Percentiles rank a stretch among this genome's conserved stretches.
phyloP scores from a whole-genome alignment of 805 yeast species.

The Komagataella kurtzmanii region DNA sequence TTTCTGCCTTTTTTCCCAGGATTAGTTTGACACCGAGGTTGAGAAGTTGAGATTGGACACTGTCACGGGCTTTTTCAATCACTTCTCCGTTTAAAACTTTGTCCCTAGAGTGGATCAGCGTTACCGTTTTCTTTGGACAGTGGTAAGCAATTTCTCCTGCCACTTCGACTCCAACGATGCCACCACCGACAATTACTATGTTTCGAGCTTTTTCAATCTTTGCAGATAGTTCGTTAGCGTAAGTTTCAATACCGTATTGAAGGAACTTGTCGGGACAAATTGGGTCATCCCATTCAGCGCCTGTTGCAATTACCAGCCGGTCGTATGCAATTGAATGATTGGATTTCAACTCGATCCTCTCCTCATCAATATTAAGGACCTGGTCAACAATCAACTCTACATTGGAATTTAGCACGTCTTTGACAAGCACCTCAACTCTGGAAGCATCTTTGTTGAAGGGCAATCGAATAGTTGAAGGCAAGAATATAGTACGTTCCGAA shows the following conservation, averaged over 20 bases:
- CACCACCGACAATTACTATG: constrained; percentile 20
- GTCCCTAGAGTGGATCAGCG: constrained; percentile 11
- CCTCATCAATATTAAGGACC: constrained; percentile 8
- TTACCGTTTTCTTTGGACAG: constrained; percentile 11
- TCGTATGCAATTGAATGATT: constrained; percentile 9
- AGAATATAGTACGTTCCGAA: constrained; percentile 3
- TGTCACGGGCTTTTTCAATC: constrained; percentile 1
- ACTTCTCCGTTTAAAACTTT: constrained; percentile 4
- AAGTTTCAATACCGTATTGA: background rate
- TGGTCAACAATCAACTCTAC: constrained; percentile 12
- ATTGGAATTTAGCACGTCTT: constrained; percentile 7
- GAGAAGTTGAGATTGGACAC: constrained; percentile 1
- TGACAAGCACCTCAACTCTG: constrained; percentile 6
- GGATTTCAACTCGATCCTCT: constrained; percentile 5
- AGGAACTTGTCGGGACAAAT: constrained; percentile 4
- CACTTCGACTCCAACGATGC: constrained; percentile 16
- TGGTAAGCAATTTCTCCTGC: constrained; percentile 17
- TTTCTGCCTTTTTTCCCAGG: constrained; percentile 6
- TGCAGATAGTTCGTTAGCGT: constrained; percentile 6
- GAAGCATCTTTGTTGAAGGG: constrained; percentile 4
- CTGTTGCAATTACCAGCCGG: constrained; percentile 16
- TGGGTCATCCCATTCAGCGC: constrained; percentile 16
- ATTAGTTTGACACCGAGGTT: constrained; percentile 7
- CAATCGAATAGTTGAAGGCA: constrained; percentile 8
- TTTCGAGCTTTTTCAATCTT: constrained; percentile 10